Evolutionary conservation across 164 flowering plant genomes (phyloP), one percentile per base, ranked within the genome.

Genomic region (Vitis amurensis): DNA sequence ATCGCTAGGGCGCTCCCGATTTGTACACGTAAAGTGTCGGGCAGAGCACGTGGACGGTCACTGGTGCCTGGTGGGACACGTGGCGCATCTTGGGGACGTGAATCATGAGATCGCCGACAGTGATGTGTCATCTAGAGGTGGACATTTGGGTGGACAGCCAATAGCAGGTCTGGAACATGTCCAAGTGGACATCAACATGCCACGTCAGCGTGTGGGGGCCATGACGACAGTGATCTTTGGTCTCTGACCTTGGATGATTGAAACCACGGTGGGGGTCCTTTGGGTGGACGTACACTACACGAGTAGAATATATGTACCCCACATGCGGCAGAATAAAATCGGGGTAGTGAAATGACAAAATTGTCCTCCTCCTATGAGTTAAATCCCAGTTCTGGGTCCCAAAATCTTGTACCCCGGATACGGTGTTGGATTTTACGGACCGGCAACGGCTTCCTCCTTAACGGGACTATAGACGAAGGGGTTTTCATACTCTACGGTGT

Each of bases 101-200:
- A 61, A 50, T 16, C 61, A n/a, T 49, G 58, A 30, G 12, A 17
- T 19, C 68, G 55, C 68, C 71, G 73, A 80, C 74, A 74, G 50
- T 53, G 65, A 63, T 50, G 68, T 69, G 77, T 77, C 67, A 44
- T 60, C 16, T 13, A 29, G 2, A 52, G 48, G 8, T 47, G 37
- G 52, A 30, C 53, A 60, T 56, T 64, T 37, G 27, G 2, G 14
- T n/a, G 63, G 71, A 71, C 76, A 70, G 55, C 83, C 83, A 77
- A 75, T 77, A 37, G 73, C 67, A 74, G 23, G 73, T 52, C 65
- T 61, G 13, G 64, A 70, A 80, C 83, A 77, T 80, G 78, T 74
- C 70, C 72, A 72, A 27, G 70, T 80, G 50, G 68, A 74, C 74
- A 59, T 69, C 68, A 15, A 31, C 10, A 4, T 56, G 64, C 48